Evolutionary conservation across 2,329 filamentous ascomycete genomes (phyloP).

Genomic region (Rugonectria rugulosa): DNA sequence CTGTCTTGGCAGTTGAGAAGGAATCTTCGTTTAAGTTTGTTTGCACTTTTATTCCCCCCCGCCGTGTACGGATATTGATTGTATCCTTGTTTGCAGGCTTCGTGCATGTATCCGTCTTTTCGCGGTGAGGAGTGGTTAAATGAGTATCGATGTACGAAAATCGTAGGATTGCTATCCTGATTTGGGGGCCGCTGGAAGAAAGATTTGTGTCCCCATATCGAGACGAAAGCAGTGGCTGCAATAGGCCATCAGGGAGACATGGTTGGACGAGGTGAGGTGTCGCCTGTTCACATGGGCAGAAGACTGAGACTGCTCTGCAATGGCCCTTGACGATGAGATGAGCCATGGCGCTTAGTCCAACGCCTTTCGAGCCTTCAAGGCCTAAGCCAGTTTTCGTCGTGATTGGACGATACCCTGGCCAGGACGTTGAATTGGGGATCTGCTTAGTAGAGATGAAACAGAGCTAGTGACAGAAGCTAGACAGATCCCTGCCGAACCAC

Average conservation of each 20-base stretch:
- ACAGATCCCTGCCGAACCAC: conserved; percentile 12
- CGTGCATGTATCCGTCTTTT: too few relatives aligned
- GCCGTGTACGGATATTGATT: too few relatives aligned
- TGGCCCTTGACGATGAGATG: not conserved
- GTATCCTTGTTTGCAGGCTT: too few relatives aligned
- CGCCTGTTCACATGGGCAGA: not conserved
- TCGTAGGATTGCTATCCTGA: not conserved
- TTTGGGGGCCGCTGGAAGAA: not conserved
- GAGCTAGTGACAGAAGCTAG: conserved; percentile 9
- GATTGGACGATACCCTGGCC: conserved; percentile 13
- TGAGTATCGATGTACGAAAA: too few relatives aligned
- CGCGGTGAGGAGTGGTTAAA: too few relatives aligned
- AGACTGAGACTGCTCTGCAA: not conserved
- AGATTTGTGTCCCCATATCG: not conserved
- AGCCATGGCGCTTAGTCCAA: not conserved
- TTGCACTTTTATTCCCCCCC: conserved; percentile 1
- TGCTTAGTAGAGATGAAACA: conserved; percentile 18
- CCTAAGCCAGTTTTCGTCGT: not conserved
- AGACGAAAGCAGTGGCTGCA: not conserved
- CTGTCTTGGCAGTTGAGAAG: not conserved
- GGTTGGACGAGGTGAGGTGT: not conserved
- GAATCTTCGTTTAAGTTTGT: conserved; percentile 2
- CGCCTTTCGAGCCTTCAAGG: conserved; percentile 1
- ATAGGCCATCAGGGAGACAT: not conserved
- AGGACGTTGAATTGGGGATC: conserved; percentile 8